phyloP scores from a whole-genome alignment of 139 green algal species.

The Coccomyxa sp. region DNA sequence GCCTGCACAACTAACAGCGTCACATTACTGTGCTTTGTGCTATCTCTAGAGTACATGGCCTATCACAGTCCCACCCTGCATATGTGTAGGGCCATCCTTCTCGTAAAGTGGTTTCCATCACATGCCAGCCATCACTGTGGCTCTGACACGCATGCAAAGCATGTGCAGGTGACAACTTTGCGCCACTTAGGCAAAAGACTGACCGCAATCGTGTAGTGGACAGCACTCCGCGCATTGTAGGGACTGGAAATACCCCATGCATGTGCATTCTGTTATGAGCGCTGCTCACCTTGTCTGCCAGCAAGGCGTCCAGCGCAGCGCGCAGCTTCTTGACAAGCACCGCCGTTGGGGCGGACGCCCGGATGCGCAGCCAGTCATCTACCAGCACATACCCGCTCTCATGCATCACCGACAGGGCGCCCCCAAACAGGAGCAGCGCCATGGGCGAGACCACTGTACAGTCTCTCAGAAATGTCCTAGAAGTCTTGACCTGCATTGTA shows the following conservation, averaged over 20 bases:
- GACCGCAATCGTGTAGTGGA: no score
- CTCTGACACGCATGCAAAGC: neutral
- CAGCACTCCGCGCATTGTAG: no score
- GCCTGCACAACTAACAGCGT: neutral
- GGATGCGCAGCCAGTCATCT: slow-evolving; percentile 63
- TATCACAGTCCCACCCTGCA: neutral
- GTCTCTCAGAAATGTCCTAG: slow-evolving; percentile 78
- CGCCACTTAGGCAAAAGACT: neutral
- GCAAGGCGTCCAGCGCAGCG: slow-evolving; percentile 48
- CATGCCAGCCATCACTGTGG: neutral
- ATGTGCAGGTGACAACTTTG: neutral
- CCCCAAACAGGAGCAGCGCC: slow-evolving; percentile 86
- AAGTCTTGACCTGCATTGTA: slow-evolving; percentile 73
- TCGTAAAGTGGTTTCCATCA: neutral
- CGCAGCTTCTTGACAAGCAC: slow-evolving; percentile 89
- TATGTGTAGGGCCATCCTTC: neutral
- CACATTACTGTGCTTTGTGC: no score
- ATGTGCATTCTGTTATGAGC: neutral
- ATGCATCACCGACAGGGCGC: slow-evolving; percentile 59
- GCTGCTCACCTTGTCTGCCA: slow-evolving; percentile 32
- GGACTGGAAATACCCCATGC: neutral
- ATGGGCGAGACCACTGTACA: slow-evolving; percentile 69
- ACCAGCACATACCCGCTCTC: slow-evolving; percentile 56
- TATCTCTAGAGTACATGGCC: neutral
- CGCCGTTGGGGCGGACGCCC: slow-evolving; percentile 45